Conservation (phyloP, 108 stramenopile species). For the Cyclotella cryptica region DNA sequence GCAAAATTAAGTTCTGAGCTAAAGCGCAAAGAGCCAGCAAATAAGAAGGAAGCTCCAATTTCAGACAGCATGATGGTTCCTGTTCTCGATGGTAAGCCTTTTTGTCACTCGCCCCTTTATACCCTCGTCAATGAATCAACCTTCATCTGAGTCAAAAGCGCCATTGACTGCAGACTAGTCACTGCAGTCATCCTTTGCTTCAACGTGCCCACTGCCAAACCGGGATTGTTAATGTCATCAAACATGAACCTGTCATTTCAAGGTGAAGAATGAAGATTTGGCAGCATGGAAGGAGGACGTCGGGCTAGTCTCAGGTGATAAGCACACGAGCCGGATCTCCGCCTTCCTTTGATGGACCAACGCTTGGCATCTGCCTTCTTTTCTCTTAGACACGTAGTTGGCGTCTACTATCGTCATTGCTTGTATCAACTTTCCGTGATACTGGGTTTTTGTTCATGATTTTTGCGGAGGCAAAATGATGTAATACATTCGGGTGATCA, state of each 20-base stretch:
- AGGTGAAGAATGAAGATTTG: neutral
- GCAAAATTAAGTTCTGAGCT: neutral
- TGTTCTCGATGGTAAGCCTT: no score
- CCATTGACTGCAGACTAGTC: no score
- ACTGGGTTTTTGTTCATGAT: slow-evolving; percentile 1
- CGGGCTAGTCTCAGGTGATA: neutral
- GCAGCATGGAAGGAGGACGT: neutral
- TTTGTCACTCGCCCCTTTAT: no score
- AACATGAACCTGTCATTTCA: neutral
- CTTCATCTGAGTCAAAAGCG: no score
- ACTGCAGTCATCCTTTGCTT: no score
- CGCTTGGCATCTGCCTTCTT: neutral
- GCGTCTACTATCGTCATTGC: neutral
- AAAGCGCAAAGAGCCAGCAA: no score
- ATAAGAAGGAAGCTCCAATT: no score
- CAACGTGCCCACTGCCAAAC: neutral
- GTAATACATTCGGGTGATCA: no score
- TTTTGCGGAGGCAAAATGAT: neutral
- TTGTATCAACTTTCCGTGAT: neutral
- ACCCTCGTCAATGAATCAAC: no score
- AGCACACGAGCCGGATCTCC: neutral
- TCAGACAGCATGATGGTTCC: no score
- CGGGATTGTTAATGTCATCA: neutral
- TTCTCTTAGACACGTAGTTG: neutral
- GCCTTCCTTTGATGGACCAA: neutral